Evolutionary conservation across 768 basidiomycete species (phyloP).

Genomic region (Clathrus columnatus): DNA sequence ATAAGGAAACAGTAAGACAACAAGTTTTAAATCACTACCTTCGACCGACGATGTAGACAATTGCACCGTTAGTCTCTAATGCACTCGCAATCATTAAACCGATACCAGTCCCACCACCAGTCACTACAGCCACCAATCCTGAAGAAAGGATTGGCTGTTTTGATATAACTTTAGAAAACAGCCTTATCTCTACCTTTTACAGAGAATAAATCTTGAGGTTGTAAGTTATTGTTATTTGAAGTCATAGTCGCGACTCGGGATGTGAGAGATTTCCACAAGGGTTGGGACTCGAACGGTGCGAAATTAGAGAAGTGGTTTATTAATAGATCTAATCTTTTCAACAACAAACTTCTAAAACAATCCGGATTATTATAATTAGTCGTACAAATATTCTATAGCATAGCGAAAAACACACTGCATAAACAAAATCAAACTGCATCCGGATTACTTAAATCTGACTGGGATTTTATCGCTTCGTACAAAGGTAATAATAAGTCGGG

Average conservation of each 20-base stretch:
- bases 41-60: constrained; percentile 24
- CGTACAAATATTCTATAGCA: background rate
- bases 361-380: no score
- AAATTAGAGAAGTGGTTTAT: no score
- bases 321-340: no score
- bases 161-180: background rate
- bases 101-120: constrained; percentile 21
- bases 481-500: background rate
- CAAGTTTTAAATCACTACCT: background rate
- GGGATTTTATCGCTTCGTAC: background rate
- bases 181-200: background rate
- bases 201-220: background rate
- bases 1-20: background rate
- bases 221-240: background rate
- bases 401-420: background rate
- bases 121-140: constrained; percentile 14
- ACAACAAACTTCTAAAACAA: no score
- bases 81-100: constrained; percentile 21
- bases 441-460: background rate
- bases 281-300: no score
- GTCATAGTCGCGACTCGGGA: no score
- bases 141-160: background rate
- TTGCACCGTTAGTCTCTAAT: constrained; percentile 23
- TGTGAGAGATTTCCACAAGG: no score
- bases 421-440: background rate